Base-by-base conservation (phyloP, 768 basidiomycete species). In the Tylopilus felleus region DNA sequence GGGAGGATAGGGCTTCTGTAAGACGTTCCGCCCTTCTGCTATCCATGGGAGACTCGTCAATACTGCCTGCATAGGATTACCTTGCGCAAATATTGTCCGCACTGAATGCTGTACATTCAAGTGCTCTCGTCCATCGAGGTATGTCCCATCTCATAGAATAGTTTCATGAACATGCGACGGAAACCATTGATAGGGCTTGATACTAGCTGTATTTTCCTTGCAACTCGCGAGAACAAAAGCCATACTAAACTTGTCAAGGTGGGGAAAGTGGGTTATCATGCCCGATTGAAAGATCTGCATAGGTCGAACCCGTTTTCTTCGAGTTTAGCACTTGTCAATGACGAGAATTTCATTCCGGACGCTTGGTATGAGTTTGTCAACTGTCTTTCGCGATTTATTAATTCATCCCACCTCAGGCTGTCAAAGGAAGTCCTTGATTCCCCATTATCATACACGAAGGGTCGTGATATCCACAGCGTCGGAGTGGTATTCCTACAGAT, bases 401-500 rank as follows among this genome's bases (percentile, higher is more conserved):
- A 53, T 53, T 21, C 31, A 47, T 36, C 22, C 42, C 44, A 3
- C 2, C 27, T 3, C 41, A 90, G 90, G 93, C 59, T 86, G 7
- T 85, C 87, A 1, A 83, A 82, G 55, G 94, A 95, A 48, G 85
- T 85, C 38, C 77, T 88, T 43, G 87, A 91, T 36, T 88, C 88
- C 23, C 85, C 86, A 0, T 75, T 92, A n/a, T 64, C 80, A 0
- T 94, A 94, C 66, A 87, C 89, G 9, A 82, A 79, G 38, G 76
- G 82, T 39, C 80, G 93, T 27, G 94, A 97, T 62, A 84, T 96
- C 10, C 93, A 94, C 71, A 79, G 82, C 41, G 82, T 85, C 0
- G 93, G 90, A 0, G 79, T 95, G 23, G 78, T 93, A 2, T 73
- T 94, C 36, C 62, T 93, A 48, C 90, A 95, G 70, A 92, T 96